Base-by-base conservation (phyloP, 2,329 filamentous ascomycete genomes). In the Pseudocercospora fijiensis region DNA sequence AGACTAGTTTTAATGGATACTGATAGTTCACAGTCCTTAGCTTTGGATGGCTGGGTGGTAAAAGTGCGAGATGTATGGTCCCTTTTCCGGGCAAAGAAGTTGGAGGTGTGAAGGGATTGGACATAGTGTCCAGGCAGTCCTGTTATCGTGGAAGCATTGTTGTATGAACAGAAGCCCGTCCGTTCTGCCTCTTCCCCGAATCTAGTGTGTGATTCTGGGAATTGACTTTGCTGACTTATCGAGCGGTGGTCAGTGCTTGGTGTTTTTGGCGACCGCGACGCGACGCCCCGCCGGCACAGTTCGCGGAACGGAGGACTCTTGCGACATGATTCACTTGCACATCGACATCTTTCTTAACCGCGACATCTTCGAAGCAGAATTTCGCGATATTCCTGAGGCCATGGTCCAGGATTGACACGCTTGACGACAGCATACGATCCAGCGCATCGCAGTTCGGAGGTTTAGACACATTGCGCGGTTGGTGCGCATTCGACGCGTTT, bases 1-100 rank as follows among this genome's bases (percentile, higher is more conserved):
- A 90, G 66, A 99, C 91, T 62, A 99, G 85, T 77, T 99, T 99
- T 53, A 99, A 84, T 1, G 95, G 95, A 73, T 98, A 99, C 76
- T 96, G 92, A 76, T 96, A 98, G 37, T 88, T 88, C 69, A 96
- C 85, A 30, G 84, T 86, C 65, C 88, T 86, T 28, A 96, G 84
- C 52, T 88, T 87, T 13, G 91, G 91, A 55, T 85, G 85, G 26
- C 85, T 84, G 30, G 88, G 88, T 37, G 93, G 91, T 9, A 93
- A 83, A 5, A 90, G 80, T 20, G 86, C 86, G 62, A 92, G 86
- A 59, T 92, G 83, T 69, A 97, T 90, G 68, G 83, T 84, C 65
- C 95, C 95, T 74, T 91, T 84, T 62, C 95, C 95, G 22, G 93
- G 86, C 59, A 83, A 82, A 24, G 90, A 90, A 43, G 88, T 84